A percentile compares a stretch with the other conserved stretches of the same genome.
Conservation (phyloP, 1,284 basidiomycete genomes). For the Sparassis latifolia region DNA sequence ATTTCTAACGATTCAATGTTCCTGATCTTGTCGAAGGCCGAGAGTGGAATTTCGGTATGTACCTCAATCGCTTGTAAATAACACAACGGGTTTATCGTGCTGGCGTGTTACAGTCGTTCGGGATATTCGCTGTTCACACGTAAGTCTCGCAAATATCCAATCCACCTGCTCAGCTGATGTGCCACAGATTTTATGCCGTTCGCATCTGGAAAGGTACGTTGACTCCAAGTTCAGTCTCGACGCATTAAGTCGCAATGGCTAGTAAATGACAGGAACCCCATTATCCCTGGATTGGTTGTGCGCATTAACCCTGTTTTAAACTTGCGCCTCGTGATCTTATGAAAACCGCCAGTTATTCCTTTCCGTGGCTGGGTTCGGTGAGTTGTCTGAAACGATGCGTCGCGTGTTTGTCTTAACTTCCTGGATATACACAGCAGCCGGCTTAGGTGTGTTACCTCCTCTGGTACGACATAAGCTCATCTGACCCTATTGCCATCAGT, state of each 20-base stretch:
- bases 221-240: not conserved
- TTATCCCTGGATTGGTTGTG: conserved; percentile 13
- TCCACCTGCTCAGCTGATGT: not conserved
- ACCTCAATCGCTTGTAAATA: too few species aligned
- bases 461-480: not conserved
- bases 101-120: conserved; percentile 18
- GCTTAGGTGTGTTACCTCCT: conserved; percentile 22
- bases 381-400: not conserved
- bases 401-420: not conserved
- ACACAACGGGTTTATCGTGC: not conserved
- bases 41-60: conserved; percentile 29
- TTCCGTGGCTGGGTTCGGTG: conserved; percentile 1
- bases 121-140: conserved; percentile 28
- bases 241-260: not conserved
- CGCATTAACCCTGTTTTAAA: not conserved
- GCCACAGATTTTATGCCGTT: not conserved
- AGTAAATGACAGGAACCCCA: conserved; percentile 12
- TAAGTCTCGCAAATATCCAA: conserved; percentile 13
- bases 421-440: conserved; percentile 21
- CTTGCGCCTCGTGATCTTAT: not conserved
- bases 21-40: conserved; percentile 19
- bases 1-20: not conserved
- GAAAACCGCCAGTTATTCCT: not conserved
- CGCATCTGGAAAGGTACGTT: not conserved
- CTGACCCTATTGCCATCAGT: too few species aligned